These are phyloP conservation scores for Cyberlindnera galapagoensis DNA, from an alignment of 805 yeast species.

Conservation along the genomic window DNA sequence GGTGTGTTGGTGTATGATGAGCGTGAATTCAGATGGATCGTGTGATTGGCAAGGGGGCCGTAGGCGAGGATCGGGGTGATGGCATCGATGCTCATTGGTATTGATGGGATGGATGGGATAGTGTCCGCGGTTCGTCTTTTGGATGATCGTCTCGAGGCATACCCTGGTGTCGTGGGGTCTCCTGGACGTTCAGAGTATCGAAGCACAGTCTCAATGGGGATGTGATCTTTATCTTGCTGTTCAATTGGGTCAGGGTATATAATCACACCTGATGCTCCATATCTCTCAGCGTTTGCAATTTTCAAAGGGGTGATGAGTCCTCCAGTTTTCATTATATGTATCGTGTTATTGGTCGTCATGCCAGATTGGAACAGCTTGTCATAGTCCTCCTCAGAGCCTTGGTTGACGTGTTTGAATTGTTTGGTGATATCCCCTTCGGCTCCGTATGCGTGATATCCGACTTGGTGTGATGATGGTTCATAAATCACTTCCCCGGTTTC, in stretches of 20 bases:
- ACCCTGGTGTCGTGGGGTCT: conserved; percentile 75
- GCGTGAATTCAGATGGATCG: no score
- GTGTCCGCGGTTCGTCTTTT: conserved; percentile 35
- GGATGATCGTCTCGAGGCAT: conserved; percentile 37
- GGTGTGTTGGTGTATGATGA: no score
- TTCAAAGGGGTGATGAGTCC: conserved; percentile 46
- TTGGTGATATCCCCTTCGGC: conserved; percentile 56
- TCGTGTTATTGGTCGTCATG: conserved; percentile 44
- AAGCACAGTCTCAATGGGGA: conserved; percentile 57
- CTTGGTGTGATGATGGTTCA: conserved; percentile 44
- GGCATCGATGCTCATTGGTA: conserved; percentile 42
- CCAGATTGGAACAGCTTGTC: conserved; percentile 30
- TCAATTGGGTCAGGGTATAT: conserved; percentile 50
- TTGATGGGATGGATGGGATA: conserved; percentile 47
- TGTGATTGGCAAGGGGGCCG: no score
- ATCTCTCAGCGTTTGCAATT: conserved; percentile 51
- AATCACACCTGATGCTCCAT: conserved; percentile 56
- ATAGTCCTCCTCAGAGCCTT: conserved; percentile 54
- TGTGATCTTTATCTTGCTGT: conserved; percentile 49
- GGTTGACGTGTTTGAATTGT: conserved; percentile 51
- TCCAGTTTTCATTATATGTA: conserved; percentile 53
- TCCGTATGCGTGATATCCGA: conserved; percentile 58
- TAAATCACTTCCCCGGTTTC: conserved; percentile 32
- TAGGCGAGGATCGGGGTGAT: conserved; percentile 38
- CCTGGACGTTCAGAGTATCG: conserved; percentile 59